Conservation (phyloP, 257 asterid species). For the Thymus quinquecostatus region DNA sequence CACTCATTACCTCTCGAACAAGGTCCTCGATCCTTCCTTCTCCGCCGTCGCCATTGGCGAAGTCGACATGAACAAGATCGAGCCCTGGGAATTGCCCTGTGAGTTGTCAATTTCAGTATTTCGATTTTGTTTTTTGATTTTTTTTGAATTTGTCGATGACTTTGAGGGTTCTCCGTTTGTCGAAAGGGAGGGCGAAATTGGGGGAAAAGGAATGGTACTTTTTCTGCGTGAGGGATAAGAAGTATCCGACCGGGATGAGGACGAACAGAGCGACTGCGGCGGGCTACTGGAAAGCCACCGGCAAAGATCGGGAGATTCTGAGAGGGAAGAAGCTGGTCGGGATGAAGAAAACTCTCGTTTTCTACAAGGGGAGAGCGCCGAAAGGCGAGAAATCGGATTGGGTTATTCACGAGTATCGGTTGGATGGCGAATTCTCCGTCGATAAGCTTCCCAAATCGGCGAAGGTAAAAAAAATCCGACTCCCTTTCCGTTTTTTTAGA, state of each 20-base stretch:
- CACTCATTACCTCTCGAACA: constrained; percentile 65
- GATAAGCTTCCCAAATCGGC: constrained; percentile 44
- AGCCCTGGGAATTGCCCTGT: constrained; percentile 88
- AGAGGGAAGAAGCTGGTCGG: constrained; percentile 59
- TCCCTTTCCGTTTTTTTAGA: background rate
- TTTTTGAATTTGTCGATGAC: background rate
- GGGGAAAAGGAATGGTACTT: constrained; percentile 88
- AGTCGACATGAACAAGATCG: constrained; percentile 78
- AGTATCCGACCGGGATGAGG: constrained; percentile 74
- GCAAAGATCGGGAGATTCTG: constrained; percentile 73
- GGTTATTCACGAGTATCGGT: constrained; percentile 78
- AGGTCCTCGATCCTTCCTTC: constrained; percentile 52
- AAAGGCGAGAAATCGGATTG: constrained; percentile 74
- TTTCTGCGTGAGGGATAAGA: constrained; percentile 76
- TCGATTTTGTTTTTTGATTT: too few species aligned
- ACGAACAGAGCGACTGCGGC: constrained; percentile 78
- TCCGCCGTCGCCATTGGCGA: constrained; percentile 66
- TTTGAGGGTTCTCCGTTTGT: background rate
- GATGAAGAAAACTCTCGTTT: constrained; percentile 81
- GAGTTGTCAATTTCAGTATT: constrained; percentile 17
- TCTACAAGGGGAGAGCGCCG: constrained; percentile 85
- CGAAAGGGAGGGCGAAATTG: constrained; percentile 66
- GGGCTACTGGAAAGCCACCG: constrained; percentile 92
- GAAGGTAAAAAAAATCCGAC: constrained; percentile 42
- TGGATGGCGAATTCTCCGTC: constrained; percentile 59